Percentiles rank a stretch among this genome's conserved stretches.
These are phyloP conservation scores for Fusarium begoniae DNA, from an alignment of 2,329 filamentous ascomycete species.

Conservation along the genomic window DNA sequence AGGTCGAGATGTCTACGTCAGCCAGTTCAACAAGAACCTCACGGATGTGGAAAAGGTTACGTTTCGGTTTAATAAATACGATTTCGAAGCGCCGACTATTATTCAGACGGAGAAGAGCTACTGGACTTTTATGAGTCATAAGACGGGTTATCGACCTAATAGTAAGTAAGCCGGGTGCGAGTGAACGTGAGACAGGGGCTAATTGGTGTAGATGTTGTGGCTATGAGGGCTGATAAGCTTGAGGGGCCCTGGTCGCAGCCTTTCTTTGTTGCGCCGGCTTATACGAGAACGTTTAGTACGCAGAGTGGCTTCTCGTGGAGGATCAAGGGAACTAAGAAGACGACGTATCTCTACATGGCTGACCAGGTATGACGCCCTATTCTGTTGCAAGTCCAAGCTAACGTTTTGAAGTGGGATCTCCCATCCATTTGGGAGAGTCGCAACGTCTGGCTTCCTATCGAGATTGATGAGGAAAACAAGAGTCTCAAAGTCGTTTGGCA, in stretches of 20 bases:
- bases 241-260: conserved; percentile 62
- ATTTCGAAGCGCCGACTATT: conserved; percentile 68
- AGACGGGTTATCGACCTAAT: conserved; percentile 70
- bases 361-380: conserved; percentile 46
- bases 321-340: conserved; percentile 56
- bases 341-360: conserved; percentile 59
- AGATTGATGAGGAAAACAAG: conserved; percentile 60
- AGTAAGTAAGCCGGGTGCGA: conserved; percentile 42
- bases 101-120: conserved; percentile 68
- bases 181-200: no score
- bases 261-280: conserved; percentile 57
- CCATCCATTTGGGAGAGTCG: conserved; percentile 64
- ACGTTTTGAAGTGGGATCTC: conserved; percentile 53
- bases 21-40: conserved; percentile 61
- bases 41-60: conserved; percentile 61
- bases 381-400: rapidly evolving
- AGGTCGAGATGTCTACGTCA: conserved; percentile 66
- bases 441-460: conserved; percentile 64
- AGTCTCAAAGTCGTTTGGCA: conserved; percentile 60
- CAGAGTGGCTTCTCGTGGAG: conserved; percentile 60
- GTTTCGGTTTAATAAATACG: conserved; percentile 66
- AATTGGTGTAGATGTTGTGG: conserved; percentile 55
- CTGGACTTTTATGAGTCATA: conserved; percentile 69
- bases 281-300: conserved; percentile 62
- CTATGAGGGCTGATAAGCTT: conserved; percentile 60